Base-by-base conservation (phyloP, 495 filamentous ascomycete species). In the Tetracladium marchalianum region DNA sequence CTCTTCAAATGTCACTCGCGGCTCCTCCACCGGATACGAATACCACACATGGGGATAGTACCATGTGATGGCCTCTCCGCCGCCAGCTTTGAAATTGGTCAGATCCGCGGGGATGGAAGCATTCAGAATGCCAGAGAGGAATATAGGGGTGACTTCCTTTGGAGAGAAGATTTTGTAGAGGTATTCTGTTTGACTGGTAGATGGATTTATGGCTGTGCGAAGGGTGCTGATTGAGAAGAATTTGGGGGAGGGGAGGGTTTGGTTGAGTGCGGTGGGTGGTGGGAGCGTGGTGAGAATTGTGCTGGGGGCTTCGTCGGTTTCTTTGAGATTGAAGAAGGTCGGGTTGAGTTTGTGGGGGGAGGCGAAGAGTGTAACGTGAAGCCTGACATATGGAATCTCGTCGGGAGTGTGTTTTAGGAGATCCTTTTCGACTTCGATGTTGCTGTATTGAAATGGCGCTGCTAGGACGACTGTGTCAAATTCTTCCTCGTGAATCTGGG, bases 101-200 rank as follows among this genome's bases (percentile, higher is more conserved):
- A 49, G 16, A 13, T 55, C 19, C 6, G 22, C 31, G 1, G 56
- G 47, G 11, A 53, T 32, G 32, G 36, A 16, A 10, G 37, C 39
- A 11, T 38, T 46, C 12, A 60, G 31, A 24, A 60, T 45, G 0
- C 27, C 53, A 10, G 72, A 67, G 31, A 95, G 56, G 56, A 89
- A 90, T 2, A 71, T 60, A 0, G 77, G 61, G 0, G 78, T 80
- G 10, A 87, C 69, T 5, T 68, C 70, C 33, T 77, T 64, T 0
- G 89, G 85, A 0, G 88, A 93, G 72, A 97, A 98, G 47, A 97
- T 85, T 63, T 98, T 98, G 70, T 97, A 98, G 24, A 95, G 73
- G 54, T 85, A 89, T 59, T 98, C 90, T 13, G 64, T 55, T 39
- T 65, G 51, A 5, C 67, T 47, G 0, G 72, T 68, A 24, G 62